Conservation (phyloP, 2,329 filamentous ascomycete genomes). For the Colletotrichum lentis region DNA sequence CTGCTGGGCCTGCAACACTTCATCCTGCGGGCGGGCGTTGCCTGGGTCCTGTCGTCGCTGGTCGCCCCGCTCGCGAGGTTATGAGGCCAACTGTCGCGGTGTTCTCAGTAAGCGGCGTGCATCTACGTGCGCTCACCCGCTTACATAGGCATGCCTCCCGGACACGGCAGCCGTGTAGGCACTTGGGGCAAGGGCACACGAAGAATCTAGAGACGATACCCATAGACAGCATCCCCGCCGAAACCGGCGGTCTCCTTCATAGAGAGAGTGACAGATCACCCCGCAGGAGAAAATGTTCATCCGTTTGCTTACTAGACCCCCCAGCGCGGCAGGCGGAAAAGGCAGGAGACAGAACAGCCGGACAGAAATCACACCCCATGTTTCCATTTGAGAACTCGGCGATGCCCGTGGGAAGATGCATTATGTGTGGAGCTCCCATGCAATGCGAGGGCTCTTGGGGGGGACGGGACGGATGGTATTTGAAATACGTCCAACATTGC, state of each 20-base stretch:
- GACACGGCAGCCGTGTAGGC: background rate
- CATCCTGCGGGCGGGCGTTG: slow-evolving; percentile 45
- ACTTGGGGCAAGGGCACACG: background rate
- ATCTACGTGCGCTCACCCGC: background rate
- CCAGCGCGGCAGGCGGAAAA: background rate
- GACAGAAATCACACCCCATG: background rate
- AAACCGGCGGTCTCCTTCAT: background rate
- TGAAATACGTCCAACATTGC: slow-evolving; percentile 14
- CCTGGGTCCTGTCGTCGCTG: slow-evolving; percentile 45
- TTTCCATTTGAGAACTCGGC: background rate
- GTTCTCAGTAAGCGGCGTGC: slow-evolving; percentile 21
- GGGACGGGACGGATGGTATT: slow-evolving; percentile 10
- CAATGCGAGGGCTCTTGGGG: background rate
- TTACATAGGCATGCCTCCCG: background rate
- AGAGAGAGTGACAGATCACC: background rate
- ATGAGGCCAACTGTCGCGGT: slow-evolving; percentile 3
- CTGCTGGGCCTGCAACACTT: slow-evolving; percentile 48
- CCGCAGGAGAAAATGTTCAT: background rate
- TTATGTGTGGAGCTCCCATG: background rate
- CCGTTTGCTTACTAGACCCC: background rate
- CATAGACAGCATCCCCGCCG: background rate
- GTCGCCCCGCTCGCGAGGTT: slow-evolving; percentile 17
- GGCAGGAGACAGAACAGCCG: background rate
- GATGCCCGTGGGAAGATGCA: slow-evolving; percentile 7
- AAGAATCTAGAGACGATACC: background rate